phyloP scores from a whole-genome alignment of 768 basidiomycete species.

The Cyclocybe cylindracea region DNA sequence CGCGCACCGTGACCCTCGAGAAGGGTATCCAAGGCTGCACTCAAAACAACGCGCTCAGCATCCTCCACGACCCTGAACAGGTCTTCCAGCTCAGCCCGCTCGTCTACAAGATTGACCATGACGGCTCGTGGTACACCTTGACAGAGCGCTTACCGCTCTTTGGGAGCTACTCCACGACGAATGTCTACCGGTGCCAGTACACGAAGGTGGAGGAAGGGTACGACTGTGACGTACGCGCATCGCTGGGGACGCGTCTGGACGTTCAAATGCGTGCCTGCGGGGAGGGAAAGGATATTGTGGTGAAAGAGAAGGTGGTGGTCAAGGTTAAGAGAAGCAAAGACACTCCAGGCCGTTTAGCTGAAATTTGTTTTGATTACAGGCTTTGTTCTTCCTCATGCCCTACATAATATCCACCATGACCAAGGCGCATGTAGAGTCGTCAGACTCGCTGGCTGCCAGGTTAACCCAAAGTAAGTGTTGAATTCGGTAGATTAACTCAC shows the following conservation, averaged over 20 bases:
- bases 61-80: conserved; percentile 33
- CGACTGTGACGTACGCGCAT: conserved; percentile 17
- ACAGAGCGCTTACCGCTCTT: conserved; percentile 27
- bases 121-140: conserved; percentile 28
- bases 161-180: conserved; percentile 23
- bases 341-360: not conserved
- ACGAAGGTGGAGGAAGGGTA: conserved; percentile 16
- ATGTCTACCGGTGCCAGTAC: conserved; percentile 16
- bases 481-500: not conserved
- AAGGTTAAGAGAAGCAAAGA: conserved; percentile 22
- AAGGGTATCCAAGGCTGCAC: conserved; percentile 23
- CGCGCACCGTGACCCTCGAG: conserved; percentile 21
- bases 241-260: conserved; percentile 16
- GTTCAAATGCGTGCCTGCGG: conserved; percentile 15
- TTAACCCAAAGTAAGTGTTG: conserved; percentile 1
- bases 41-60: conserved; percentile 16
- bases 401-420: conserved; percentile 31
- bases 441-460: conserved; percentile 26
- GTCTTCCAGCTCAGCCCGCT: conserved; percentile 32
- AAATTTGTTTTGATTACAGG: conserved; percentile 18
- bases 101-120: conserved; percentile 22
- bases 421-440: conserved; percentile 24
- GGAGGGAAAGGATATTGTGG: conserved; percentile 15
- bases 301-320: conserved; percentile 26
- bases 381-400: conserved; percentile 33